Evolutionary conservation across 129 eudicot species (phyloP).

Genomic region (Artemisia tridentata): DNA sequence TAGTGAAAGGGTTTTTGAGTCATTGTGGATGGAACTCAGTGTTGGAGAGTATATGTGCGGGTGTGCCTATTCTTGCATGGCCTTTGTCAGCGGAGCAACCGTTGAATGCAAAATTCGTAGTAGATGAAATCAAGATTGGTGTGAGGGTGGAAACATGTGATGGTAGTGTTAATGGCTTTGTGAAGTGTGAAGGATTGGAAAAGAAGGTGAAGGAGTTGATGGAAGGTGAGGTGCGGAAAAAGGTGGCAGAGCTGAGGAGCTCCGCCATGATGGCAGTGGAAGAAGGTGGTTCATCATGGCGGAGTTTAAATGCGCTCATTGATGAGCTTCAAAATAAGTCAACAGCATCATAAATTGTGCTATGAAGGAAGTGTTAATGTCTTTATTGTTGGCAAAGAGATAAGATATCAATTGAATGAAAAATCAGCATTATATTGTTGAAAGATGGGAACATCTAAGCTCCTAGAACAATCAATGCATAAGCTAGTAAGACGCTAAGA

Average conservation of each 20-base stretch:
- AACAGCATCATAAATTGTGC: too few species aligned
- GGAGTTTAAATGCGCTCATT: slow-evolving; percentile 23
- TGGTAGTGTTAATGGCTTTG: slow-evolving; percentile 40
- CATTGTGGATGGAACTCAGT: slow-evolving; percentile 43
- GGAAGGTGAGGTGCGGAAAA: slow-evolving; percentile 44
- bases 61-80: slow-evolving; percentile 36
- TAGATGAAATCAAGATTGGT: slow-evolving; percentile 36
- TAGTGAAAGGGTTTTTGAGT: slow-evolving; percentile 34
- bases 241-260: slow-evolving; percentile 25
- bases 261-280: slow-evolving; percentile 34
- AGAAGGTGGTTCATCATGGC: slow-evolving; percentile 43
- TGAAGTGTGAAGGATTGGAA: slow-evolving; percentile 29
- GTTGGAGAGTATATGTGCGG: slow-evolving; percentile 32
- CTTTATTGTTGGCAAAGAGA: too few species aligned
- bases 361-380: too few species aligned
- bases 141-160: slow-evolving; percentile 31
- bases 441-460: too few species aligned
- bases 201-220: slow-evolving; percentile 44
- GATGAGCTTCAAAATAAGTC: slow-evolving; percentile 18
- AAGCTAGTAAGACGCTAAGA: too few species aligned
- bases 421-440: too few species aligned
- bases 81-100: slow-evolving; percentile 37
- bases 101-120: slow-evolving; percentile 28
- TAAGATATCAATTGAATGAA: too few species aligned
- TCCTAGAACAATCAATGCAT: too few species aligned